Evolutionary conservation across 345 rosid species (phyloP).

Genomic region (Balakata baccata): DNA sequence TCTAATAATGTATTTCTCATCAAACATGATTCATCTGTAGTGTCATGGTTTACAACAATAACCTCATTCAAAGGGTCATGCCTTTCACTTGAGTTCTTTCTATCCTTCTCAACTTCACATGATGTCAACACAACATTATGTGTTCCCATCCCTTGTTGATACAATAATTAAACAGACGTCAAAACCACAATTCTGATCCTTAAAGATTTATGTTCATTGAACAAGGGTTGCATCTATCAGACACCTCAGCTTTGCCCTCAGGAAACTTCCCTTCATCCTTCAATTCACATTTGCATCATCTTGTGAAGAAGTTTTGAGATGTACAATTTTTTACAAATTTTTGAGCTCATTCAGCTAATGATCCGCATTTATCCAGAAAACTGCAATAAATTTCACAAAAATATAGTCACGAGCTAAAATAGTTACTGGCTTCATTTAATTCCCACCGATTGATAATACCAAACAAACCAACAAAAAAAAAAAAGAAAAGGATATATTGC

Average conservation of each 20-base stretch:
- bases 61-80: not conserved
- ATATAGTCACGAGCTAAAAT: not conserved
- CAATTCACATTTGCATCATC: not conserved
- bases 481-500: not conserved
- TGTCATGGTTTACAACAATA: conserved; percentile 2
- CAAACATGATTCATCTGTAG: conserved; percentile 1
- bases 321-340: not conserved
- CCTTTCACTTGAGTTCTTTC: conserved; percentile 3
- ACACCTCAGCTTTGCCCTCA: not conserved
- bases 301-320: not conserved
- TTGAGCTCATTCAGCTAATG: not conserved
- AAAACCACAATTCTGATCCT: not conserved
- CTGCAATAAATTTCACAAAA: not conserved
- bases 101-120: not conserved
- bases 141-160: conserved; percentile 5
- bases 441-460: not conserved
- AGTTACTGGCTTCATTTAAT: not conserved
- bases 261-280: not conserved
- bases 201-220: not conserved
- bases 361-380: not conserved
- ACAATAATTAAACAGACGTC: not conserved
- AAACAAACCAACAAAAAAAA: not conserved
- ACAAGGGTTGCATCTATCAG: not conserved
- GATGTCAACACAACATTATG: not conserved
- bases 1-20: conserved; percentile 1